Evolutionary conservation across 139 green algal genomes (phyloP).

Genomic region (Haematococcus sp.): DNA sequence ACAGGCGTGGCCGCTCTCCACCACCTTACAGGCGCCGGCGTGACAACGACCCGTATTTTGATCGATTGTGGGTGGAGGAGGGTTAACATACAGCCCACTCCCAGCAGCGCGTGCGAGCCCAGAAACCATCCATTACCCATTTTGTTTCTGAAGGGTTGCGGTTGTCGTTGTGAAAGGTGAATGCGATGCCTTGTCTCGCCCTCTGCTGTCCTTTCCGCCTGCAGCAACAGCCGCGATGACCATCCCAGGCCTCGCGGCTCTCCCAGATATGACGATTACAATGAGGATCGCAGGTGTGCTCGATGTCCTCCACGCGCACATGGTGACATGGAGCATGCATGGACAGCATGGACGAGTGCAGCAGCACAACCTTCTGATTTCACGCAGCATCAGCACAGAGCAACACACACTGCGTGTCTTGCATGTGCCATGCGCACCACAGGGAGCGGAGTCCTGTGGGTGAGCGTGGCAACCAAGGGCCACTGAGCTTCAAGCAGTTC

Average conservation of each 20-base stretch:
- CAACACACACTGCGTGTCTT: too few relatives aligned
- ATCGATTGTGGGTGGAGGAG: neutral
- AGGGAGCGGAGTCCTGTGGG: neutral
- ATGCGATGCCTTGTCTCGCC: too few relatives aligned
- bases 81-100: too few relatives aligned
- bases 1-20: neutral
- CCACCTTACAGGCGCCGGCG: neutral
- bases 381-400: too few relatives aligned
- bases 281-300: conserved; percentile 1
- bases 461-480: neutral
- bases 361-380: too few relatives aligned
- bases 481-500: conserved; percentile 59
- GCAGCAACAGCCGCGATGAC: neutral
- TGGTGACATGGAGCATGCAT: too few relatives aligned
- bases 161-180: too few relatives aligned
- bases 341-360: too few relatives aligned
- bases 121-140: too few relatives aligned
- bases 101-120: too few relatives aligned
- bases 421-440: neutral
- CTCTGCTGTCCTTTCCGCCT: neutral
- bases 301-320: too few relatives aligned
- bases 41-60: conserved; percentile 2
- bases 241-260: conserved; percentile 1
- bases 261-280: conserved; percentile 2
- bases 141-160: too few relatives aligned